phyloP scores from a whole-genome alignment of 1,284 basidiomycete genomes.

The Tranzscheliella williamsii region DNA sequence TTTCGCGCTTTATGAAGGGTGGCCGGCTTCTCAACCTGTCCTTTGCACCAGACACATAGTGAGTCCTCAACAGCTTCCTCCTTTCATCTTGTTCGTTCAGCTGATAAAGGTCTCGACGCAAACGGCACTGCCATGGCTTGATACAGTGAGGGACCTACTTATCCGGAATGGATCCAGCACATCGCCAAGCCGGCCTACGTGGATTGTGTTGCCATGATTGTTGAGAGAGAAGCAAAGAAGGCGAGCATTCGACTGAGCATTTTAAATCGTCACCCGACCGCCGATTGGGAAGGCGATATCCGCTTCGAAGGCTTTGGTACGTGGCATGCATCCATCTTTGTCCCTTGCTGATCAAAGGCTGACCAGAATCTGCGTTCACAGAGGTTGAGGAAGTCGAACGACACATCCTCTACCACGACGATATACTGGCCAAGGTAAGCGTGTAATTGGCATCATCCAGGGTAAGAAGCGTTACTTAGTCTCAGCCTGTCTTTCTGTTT shows the following conservation, averaged over 20 bases:
- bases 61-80: not conserved
- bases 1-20: constrained; percentile 68
- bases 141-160: constrained; percentile 65
- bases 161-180: constrained; percentile 65
- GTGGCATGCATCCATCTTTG: not conserved
- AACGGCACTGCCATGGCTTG: no score
- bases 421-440: constrained; percentile 16
- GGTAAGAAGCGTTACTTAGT: not conserved
- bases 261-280: constrained; percentile 64
- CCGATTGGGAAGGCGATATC: constrained; percentile 24
- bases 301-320: constrained; percentile 14
- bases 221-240: constrained; percentile 35
- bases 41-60: constrained; percentile 62
- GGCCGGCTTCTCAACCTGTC: constrained; percentile 64
- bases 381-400: constrained; percentile 25
- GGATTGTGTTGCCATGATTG: constrained; percentile 66
- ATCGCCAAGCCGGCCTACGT: constrained; percentile 62
- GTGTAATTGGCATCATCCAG: no score
- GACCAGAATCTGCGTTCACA: not conserved
- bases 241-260: constrained; percentile 65
- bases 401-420: constrained; percentile 22
- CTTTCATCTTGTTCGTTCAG: no score
- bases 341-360: not conserved
- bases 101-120: no score
- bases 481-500: not conserved